Evolutionary conservation across 148 eudicot species (phyloP).

Genomic region (Rhododendron simsii): DNA sequence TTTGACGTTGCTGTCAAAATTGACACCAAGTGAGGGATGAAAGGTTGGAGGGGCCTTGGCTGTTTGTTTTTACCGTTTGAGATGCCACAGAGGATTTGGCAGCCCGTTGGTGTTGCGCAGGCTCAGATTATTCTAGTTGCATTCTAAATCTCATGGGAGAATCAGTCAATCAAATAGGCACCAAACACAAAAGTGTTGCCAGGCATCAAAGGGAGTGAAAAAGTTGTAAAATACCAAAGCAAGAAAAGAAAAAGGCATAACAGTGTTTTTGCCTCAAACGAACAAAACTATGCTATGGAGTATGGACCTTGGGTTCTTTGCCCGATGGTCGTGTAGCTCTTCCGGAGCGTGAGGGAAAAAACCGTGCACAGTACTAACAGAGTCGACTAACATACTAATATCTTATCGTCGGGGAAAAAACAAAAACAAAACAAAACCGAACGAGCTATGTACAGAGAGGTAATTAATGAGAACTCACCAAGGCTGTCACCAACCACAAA

Average conservation of each 20-base stretch:
- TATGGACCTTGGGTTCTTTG: too few species aligned
- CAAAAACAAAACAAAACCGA: background rate
- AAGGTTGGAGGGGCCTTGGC: too few species aligned
- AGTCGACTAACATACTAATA: too few species aligned
- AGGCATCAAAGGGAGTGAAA: background rate
- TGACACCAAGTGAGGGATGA: too few species aligned
- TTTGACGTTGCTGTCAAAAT: background rate
- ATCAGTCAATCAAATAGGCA: background rate
- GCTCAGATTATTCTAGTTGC: too few species aligned
- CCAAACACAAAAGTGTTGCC: background rate
- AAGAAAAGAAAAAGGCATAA: background rate
- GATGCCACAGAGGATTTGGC: background rate
- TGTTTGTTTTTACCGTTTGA: background rate
- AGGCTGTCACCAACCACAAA: slow-evolving; percentile 69
- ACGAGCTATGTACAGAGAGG: background rate
- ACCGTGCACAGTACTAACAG: too few species aligned
- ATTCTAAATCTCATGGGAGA: too few species aligned
- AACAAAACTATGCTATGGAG: background rate
- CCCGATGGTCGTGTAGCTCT: too few species aligned
- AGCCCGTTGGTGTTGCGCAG: background rate
- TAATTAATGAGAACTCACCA: slow-evolving; percentile 31
- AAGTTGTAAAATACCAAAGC: background rate
- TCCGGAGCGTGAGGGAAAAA: too few species aligned
- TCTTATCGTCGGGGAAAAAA: background rate
- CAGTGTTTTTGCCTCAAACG: background rate